These are phyloP conservation scores for Candida silvatica DNA, from an alignment of 805 yeast species.

Conservation along the genomic window DNA sequence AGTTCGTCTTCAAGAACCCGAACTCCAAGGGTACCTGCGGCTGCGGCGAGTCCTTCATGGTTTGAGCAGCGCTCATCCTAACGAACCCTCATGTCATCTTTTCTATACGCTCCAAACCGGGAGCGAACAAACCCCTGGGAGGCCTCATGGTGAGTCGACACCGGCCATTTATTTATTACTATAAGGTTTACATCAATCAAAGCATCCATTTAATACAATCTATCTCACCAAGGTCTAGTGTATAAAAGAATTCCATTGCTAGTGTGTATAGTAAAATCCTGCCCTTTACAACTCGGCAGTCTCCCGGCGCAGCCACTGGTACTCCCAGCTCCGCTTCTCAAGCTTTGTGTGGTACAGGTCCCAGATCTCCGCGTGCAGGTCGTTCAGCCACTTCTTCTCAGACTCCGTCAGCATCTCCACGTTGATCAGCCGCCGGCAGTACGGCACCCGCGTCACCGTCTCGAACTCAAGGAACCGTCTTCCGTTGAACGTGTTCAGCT, in stretches of 20 bases:
- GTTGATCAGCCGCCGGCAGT: constrained; percentile 43
- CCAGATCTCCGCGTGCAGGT: constrained; percentile 41
- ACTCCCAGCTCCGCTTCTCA: constrained; percentile 28
- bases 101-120: constrained; percentile 1
- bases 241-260: too few species aligned
- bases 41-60: constrained; percentile 98
- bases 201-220: background rate
- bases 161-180: background rate
- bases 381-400: constrained; percentile 43
- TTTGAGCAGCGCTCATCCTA: constrained; percentile 29
- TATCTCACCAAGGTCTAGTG: too few species aligned
- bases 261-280: too few species aligned
- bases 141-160: too few species aligned
- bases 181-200: background rate
- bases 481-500: constrained; percentile 24
- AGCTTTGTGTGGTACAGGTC: constrained; percentile 30
- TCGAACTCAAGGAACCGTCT: constrained; percentile 41
- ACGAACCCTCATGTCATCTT: background rate
- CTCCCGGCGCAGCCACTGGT: constrained; percentile 43
- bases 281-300: too few species aligned
- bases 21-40: constrained; percentile 98
- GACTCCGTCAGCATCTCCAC: constrained; percentile 30
- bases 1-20: constrained; percentile 91
- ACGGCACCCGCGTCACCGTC: constrained; percentile 51
- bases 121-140: too few species aligned